phyloP scores from a whole-genome alignment of 176 grass and related monocot genomes.

The Puya raimondii region DNA sequence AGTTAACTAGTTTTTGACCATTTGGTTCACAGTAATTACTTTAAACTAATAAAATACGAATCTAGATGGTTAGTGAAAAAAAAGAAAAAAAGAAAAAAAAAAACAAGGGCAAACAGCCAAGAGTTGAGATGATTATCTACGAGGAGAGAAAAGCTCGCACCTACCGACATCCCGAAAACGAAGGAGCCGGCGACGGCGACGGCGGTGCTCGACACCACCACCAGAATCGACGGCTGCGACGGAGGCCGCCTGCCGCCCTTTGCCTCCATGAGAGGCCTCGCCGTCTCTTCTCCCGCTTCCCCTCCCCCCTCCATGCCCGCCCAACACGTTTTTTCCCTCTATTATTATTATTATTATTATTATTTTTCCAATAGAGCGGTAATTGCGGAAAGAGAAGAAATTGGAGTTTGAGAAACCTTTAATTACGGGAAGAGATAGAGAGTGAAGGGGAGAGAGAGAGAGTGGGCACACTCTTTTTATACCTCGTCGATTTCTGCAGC shows the following conservation, averaged over 20 bases:
- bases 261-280: neutral
- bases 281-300: neutral
- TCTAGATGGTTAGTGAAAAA: neutral
- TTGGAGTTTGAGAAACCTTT: too few species aligned
- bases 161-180: slow-evolving; percentile 50
- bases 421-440: neutral
- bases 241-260: neutral
- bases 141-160: neutral
- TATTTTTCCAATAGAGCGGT: too few species aligned
- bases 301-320: neutral
- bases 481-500: neutral
- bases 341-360: neutral
- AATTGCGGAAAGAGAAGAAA: too few species aligned
- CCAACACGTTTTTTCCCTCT: neutral
- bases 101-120: neutral
- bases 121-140: too few species aligned
- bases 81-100: neutral
- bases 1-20: too few species aligned
- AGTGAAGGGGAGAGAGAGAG: neutral
- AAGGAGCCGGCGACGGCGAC: slow-evolving; percentile 55
- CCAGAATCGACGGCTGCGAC: slow-evolving; percentile 14
- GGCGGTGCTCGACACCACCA: slow-evolving; percentile 44
- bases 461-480: too few species aligned
- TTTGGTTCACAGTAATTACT: neutral
- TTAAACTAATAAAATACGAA: neutral